These are phyloP conservation scores for Sporothrix brunneoviolacea DNA, from an alignment of 2,329 filamentous ascomycete genomes.

Conservation along the genomic window DNA sequence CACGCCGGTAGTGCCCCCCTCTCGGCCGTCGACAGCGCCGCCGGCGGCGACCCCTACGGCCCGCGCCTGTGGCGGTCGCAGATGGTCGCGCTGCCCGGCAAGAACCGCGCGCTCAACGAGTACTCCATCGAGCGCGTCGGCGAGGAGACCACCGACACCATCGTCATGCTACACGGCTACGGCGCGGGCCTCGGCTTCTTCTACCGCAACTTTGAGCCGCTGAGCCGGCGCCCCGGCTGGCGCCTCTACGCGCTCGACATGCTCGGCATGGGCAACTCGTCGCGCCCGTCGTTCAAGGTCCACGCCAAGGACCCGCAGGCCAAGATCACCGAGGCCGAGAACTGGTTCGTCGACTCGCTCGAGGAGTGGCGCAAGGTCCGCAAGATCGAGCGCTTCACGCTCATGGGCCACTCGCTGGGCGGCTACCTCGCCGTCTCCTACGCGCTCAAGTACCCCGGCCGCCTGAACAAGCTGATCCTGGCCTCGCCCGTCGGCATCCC, in stretches of 20 bases:
- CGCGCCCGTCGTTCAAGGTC: conserved; percentile 76
- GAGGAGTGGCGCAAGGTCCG: conserved; percentile 90
- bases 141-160: conserved; percentile 72
- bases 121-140: conserved; percentile 81
- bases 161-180: conserved; percentile 96
- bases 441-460: conserved; percentile 91
- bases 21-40: conserved; percentile 26
- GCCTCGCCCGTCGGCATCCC: conserved; percentile 92
- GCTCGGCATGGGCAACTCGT: conserved; percentile 88
- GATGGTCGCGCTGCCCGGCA: conserved; percentile 77
- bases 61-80: conserved; percentile 79
- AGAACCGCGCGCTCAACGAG: conserved; percentile 83
- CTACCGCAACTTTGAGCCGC: conserved; percentile 92
- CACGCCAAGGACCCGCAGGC: conserved; percentile 73
- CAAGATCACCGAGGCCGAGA: conserved; percentile 83
- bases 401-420: conserved; percentile 87
- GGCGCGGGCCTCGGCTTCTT: conserved; percentile 95
- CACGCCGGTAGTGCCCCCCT: conserved; percentile 26
- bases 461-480: conserved; percentile 90
- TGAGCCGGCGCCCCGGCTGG: conserved; percentile 74
- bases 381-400: conserved; percentile 87
- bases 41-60: conserved; percentile 65
- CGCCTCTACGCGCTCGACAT: conserved; percentile 91
- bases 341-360: conserved; percentile 91
- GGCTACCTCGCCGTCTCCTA: conserved; percentile 95